These are phyloP conservation scores for Lyophyllum atratum DNA, from an alignment of 768 basidiomycete genomes.

Conservation along the genomic window DNA sequence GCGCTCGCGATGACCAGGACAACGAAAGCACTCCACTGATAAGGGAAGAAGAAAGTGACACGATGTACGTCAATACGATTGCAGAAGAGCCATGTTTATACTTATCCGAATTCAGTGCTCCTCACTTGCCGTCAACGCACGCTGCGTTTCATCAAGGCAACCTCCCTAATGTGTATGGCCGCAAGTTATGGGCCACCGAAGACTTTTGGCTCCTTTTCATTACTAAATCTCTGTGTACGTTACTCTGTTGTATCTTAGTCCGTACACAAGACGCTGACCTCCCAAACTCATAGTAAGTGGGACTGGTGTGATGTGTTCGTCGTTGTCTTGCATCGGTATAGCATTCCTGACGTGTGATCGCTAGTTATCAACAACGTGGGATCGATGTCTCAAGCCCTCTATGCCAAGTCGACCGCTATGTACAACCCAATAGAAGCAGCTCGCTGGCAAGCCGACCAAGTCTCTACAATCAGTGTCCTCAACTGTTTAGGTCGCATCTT, in stretches of 20 bases:
- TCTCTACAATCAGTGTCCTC: conserved; percentile 78
- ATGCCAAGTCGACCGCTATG: conserved; percentile 54
- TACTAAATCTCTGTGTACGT: conserved; percentile 60
- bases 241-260: conserved; percentile 21
- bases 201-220: conserved; percentile 37
- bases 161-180: conserved; percentile 23
- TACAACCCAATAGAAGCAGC: conserved; percentile 72
- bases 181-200: conserved; percentile 16
- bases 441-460: conserved; percentile 82
- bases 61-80: neutral
- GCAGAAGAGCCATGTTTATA: neutral
- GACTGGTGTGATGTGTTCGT: conserved; percentile 74
- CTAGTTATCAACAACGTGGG: conserved; percentile 82
- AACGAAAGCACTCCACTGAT: conserved; percentile 4
- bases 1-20: conserved; percentile 5
- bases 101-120: neutral
- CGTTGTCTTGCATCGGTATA: neutral
- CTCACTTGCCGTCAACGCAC: conserved; percentile 8
- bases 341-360: conserved; percentile 2
- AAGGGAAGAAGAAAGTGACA: neutral
- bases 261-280: neutral
- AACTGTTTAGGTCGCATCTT: conserved; percentile 80
- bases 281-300: conserved; percentile 56
- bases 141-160: conserved; percentile 16
- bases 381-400: conserved; percentile 68